Evolutionary conservation across 108 stramenopile species (phyloP), one percentile per base, ranked within the genome.

Genomic region (Cylindrotheca fusiformis): DNA sequence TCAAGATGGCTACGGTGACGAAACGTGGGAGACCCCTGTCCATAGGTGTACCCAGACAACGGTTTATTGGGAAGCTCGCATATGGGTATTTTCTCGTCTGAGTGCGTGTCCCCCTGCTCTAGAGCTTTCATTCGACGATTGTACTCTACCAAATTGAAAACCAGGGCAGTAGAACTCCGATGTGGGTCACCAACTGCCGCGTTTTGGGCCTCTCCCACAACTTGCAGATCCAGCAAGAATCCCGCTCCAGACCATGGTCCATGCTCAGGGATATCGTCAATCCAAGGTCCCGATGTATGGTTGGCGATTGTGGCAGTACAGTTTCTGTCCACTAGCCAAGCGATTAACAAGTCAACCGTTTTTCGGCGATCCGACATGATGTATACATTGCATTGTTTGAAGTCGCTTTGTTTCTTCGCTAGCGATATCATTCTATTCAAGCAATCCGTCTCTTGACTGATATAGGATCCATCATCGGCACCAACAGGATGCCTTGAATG

Each of bases 401-500:
- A 21, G 4, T 23, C 21, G 22, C 28, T 30, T 3, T 30, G 26
- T 2, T 60, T 28, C 3, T 24, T 14, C 26, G 18, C 17, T 25
- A 17, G 20, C 17, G 49, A 10, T 32, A 67, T 25, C 14, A 74
- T 28, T 25, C 10, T 23, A 26, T 60, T 46, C 5, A 72, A 28
- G 26, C 71, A 72, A 4, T 44, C n/a, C 19, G 12, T 57, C 52
- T 68, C 74, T 25, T 83, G 53, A 47, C 64, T 32, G 19, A 79
- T 53, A 68, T 65, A 56, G 64, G 85, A 60, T 67, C 82, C 65
- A 73, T 82, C 74, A 36, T 83, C 58, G 60, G 69, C 62, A 54
- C 66, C 62, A 47, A 78, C 68, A 24, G 49, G 44, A 67, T 74
- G 72, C 3, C 72, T 65, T 48, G 66, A 67, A 0, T 74, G 72